Evolutionary conservation across 805 yeast genomes (phyloP), one percentile per base, ranked within the genome.

Genomic region (Myxozyma neglecta): DNA sequence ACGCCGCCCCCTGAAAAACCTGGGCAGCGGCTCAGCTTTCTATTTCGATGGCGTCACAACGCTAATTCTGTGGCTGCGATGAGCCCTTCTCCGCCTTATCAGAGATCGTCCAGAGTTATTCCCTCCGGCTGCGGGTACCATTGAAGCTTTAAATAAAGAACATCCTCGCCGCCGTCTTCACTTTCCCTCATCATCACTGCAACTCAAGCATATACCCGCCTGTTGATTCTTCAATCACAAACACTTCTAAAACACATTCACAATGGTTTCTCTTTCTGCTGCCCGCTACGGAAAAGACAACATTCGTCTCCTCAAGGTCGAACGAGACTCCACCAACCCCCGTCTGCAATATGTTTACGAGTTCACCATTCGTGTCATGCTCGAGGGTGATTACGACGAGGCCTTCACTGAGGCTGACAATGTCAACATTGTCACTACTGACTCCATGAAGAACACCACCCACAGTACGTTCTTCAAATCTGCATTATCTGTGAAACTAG

Each of bases 341-440:
- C 77, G 83, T 71, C 57, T 59, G 34, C 97, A 92, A 75, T 88
- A 89, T 63, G 85, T 92, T 45, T 81, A 89, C 75, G 97, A 92
- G 79, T 89, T 96, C 56, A 87, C 90, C 60, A 96, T 89, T 59
- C 80, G 81, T 66, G 86, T 86, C 34, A 79, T 92, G 54, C 80
- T 92, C 61, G 85, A 82, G 68, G 97, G 97, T 65, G 83, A 81
- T 59, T 86, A 92, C 70, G 97, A 88, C 65, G 76, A 78, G 36
- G 85, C 96, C 2, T 92, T 89, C 80, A 92, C 97, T 54, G 71
- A 86, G 61, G 97, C 97, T 43, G 96, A 92, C 77, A 92, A 92
- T 78, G 73, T 88, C 1, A 83, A 88, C n/a, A 85, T 92, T 71
- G 96, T 92, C 53, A 97, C 97, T 61, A 92, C 97, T 8, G 67